phyloP scores from a whole-genome alignment of 495 filamentous ascomycete genomes.

The Trypethelium eluteriae region DNA sequence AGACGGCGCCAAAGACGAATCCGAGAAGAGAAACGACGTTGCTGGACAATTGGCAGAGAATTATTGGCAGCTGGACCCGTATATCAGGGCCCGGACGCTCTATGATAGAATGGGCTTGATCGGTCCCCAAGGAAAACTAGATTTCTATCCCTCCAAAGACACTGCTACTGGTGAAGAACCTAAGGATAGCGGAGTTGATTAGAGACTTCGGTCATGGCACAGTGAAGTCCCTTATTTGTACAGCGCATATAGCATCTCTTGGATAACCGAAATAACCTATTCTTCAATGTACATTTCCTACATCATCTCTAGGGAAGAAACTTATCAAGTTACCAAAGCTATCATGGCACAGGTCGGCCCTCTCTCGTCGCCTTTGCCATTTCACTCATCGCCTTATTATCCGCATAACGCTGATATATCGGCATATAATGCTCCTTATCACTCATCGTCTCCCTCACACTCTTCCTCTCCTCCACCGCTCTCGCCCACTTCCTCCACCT shows the following conservation, averaged over 20 bases:
- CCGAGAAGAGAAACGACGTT: conserved; percentile 41
- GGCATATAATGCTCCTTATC: conserved; percentile 53
- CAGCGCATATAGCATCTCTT: neutral
- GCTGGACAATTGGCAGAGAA: conserved; percentile 57
- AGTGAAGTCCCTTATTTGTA: neutral
- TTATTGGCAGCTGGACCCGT: conserved; percentile 63
- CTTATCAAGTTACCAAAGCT: too few species aligned
- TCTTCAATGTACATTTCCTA: too few species aligned
- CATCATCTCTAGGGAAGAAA: too few species aligned
- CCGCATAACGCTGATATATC: conserved; percentile 63
- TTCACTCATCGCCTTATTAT: conserved; percentile 63
- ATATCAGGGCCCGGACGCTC: conserved; percentile 31
- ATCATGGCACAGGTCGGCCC: conserved; percentile 54
- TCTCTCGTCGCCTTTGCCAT: conserved; percentile 58
- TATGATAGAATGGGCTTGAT: conserved; percentile 35
- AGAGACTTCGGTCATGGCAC: neutral
- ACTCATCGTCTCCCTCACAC: conserved; percentile 55
- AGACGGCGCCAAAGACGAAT: conserved; percentile 31
- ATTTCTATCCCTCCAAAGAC: conserved; percentile 29
- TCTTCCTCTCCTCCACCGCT: conserved; percentile 48
- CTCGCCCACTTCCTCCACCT: conserved; percentile 55
- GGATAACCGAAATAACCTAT: neutral
- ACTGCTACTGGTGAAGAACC: neutral
- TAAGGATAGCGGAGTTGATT: neutral
- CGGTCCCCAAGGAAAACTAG: conserved; percentile 26